Percentiles rank a stretch among this genome's conserved stretches.
Conservation (phyloP, 202 grass and related monocot genomes). For the Saccharum hybrid region DNA sequence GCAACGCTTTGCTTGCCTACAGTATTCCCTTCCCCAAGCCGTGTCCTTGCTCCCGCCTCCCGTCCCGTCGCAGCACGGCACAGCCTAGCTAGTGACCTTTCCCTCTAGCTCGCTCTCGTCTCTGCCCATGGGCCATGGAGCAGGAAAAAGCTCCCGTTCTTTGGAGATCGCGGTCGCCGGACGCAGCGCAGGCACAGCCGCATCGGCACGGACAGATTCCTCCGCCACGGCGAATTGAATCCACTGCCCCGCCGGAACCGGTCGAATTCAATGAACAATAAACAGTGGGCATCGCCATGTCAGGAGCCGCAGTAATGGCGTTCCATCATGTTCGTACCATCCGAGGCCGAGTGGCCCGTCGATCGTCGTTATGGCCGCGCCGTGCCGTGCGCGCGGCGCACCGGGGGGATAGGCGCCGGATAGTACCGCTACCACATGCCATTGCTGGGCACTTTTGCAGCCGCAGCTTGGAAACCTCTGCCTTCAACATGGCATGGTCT, state of each 20-base stretch:
- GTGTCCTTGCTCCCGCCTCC: background rate
- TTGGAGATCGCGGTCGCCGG: background rate
- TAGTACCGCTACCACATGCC: background rate
- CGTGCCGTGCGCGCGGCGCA: background rate
- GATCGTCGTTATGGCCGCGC: slow-evolving; percentile 22
- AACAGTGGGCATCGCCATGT: slow-evolving; percentile 31
- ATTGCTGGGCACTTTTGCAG: background rate
- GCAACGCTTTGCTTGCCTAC: slow-evolving; percentile 32
- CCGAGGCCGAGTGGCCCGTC: background rate
- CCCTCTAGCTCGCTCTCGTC: too few relatives aligned
- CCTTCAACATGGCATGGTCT: background rate
- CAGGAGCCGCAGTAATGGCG: slow-evolving; percentile 30
- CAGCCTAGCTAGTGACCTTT: background rate
- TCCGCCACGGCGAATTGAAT: slow-evolving; percentile 14
- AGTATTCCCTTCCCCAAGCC: background rate
- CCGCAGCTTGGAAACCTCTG: background rate
- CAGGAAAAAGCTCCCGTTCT: background rate
- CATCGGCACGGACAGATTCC: background rate
- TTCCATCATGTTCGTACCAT: slow-evolving; percentile 13
- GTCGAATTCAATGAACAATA: slow-evolving; percentile 14
- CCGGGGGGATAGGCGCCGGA: background rate
- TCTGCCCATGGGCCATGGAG: background rate
- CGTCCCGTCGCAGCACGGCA: background rate
- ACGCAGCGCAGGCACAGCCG: background rate
- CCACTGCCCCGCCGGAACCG: background rate